A percentile compares a stretch with the other conserved stretches of the same genome.
Conservation (phyloP, 495 filamentous ascomycete genomes). For the Pyronema domesticum region DNA sequence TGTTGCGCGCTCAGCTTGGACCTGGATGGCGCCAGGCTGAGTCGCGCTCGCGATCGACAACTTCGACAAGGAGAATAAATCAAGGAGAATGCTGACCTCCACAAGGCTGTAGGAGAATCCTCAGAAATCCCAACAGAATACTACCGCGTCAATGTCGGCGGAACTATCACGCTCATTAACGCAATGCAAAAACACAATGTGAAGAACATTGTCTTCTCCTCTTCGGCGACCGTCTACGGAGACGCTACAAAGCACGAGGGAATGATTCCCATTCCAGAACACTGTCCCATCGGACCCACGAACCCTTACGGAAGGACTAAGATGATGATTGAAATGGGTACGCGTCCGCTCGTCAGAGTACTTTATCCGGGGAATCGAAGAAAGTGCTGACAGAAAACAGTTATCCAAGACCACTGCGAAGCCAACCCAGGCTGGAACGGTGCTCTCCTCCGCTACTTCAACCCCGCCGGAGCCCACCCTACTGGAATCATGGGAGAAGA, state of each 20-base stretch:
- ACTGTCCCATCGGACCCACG: slow-evolving; percentile 87
- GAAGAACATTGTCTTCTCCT: slow-evolving; percentile 94
- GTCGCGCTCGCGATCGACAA: no score
- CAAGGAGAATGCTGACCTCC: no score
- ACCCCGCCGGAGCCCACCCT: slow-evolving; percentile 87
- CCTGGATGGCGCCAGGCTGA: no score
- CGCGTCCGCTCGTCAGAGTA: no score
- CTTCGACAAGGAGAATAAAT: no score
- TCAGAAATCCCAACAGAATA: slow-evolving; percentile 91
- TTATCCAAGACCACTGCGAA: slow-evolving; percentile 80
- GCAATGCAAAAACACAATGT: slow-evolving; percentile 81
- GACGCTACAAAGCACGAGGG: slow-evolving; percentile 89
- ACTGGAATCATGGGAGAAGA: slow-evolving; percentile 98
- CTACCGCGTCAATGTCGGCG: slow-evolving; percentile 90
- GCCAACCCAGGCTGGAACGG: slow-evolving; percentile 90
- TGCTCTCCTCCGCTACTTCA: slow-evolving; percentile 90
- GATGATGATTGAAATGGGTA: slow-evolving; percentile 56
- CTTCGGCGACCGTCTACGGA: slow-evolving; percentile 89
- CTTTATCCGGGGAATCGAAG: background rate
- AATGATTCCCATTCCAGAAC: slow-evolving; percentile 98
- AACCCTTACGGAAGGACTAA: slow-evolving; percentile 97
- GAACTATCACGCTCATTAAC: slow-evolving; percentile 70
- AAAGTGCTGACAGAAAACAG: slow-evolving; percentile 18
- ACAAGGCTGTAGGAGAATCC: slow-evolving; percentile 96
- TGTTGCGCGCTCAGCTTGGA: no score